Percentiles rank a stretch among this genome's conserved stretches.
Evolutionary conservation across 192 early-diverging fungal genomes (phyloP).

Genomic region (Lunasporangiospora selenospora): DNA sequence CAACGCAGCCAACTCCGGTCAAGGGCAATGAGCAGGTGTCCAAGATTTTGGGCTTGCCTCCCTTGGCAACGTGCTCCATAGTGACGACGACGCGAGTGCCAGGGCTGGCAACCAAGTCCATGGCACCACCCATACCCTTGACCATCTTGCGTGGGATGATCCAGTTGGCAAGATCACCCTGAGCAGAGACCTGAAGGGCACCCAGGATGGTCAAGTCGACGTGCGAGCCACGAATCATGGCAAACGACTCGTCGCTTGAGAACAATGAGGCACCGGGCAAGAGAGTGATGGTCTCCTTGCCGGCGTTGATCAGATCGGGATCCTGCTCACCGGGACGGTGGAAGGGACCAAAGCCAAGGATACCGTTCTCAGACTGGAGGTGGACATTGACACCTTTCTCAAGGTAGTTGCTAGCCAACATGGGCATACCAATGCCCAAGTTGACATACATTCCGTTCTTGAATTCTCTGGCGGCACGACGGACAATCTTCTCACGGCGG

Average conservation of each 20-base stretch:
- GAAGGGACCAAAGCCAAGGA: constrained; percentile 80
- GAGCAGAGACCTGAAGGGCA: constrained; percentile 77
- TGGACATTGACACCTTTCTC: constrained; percentile 72
- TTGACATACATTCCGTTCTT: constrained; percentile 78
- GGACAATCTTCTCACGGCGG: constrained; percentile 71
- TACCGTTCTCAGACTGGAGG: constrained; percentile 83
- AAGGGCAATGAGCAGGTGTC: constrained; percentile 73
- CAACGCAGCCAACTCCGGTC: constrained; percentile 71
- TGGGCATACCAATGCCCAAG: constrained; percentile 83
- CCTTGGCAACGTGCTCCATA: constrained; percentile 62
- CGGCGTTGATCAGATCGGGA: constrained; percentile 82
- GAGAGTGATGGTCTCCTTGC: constrained; percentile 81
- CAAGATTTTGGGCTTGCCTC: constrained; percentile 77
- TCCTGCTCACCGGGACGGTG: constrained; percentile 74
- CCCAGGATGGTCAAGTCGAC: constrained; percentile 81
- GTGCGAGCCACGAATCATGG: constrained; percentile 81
- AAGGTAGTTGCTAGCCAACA: constrained; percentile 79
- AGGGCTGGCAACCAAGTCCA: constrained; percentile 78
- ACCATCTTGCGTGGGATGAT: constrained; percentile 87
- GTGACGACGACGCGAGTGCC: constrained; percentile 79
- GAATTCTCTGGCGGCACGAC: constrained; percentile 81
- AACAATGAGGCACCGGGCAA: constrained; percentile 73
- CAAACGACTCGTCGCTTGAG: constrained; percentile 78
- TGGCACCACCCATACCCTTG: constrained; percentile 86
- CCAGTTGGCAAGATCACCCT: constrained; percentile 86